These are phyloP conservation scores for Agrostemma githago DNA, from an alignment of 148 eudicot species.

Conservation along the genomic window DNA sequence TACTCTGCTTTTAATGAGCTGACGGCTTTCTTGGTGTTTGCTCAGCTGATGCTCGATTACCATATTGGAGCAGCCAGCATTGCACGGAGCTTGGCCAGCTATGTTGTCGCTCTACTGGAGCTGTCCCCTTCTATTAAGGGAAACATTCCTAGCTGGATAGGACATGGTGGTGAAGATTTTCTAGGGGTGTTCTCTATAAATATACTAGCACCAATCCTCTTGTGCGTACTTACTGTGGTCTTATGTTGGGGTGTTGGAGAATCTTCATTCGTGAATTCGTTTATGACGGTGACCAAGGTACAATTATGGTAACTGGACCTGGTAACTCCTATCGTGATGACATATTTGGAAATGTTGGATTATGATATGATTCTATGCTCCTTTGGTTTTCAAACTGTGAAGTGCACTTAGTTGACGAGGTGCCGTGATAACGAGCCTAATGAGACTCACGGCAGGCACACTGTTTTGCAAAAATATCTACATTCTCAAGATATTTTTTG, in stretches of 20 bases:
- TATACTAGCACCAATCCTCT: conserved; percentile 68
- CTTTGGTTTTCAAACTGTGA: too few species aligned
- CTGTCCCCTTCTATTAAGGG: conserved; percentile 61
- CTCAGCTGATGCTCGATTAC: conserved; percentile 92
- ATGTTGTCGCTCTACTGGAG: conserved; percentile 62
- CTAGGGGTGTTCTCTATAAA: conserved; percentile 63
- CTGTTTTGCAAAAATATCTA: too few species aligned
- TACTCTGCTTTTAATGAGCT: conserved; percentile 97
- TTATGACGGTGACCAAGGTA: conserved; percentile 90
- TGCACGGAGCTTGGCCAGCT: conserved; percentile 90
- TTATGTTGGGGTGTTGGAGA: conserved; percentile 90
- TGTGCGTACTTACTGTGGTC: conserved; percentile 57
- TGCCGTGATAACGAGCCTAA: too few species aligned
- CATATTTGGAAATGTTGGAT: conserved; percentile 2
- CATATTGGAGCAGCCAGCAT: conserved; percentile 99
- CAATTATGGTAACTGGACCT: background rate
- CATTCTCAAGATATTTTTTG: too few species aligned
- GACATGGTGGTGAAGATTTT: conserved; percentile 64
- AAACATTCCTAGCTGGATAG: conserved; percentile 80
- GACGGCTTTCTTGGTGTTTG: conserved; percentile 93
- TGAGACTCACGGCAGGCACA: too few species aligned
- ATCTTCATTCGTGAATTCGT: conserved; percentile 72
- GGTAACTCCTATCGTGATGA: background rate
- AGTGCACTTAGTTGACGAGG: too few species aligned
- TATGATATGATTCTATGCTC: conserved; percentile 1